These are phyloP conservation scores for Mollisia scopiformis DNA, from an alignment of 2,329 filamentous ascomycete species.

Conservation along the genomic window DNA sequence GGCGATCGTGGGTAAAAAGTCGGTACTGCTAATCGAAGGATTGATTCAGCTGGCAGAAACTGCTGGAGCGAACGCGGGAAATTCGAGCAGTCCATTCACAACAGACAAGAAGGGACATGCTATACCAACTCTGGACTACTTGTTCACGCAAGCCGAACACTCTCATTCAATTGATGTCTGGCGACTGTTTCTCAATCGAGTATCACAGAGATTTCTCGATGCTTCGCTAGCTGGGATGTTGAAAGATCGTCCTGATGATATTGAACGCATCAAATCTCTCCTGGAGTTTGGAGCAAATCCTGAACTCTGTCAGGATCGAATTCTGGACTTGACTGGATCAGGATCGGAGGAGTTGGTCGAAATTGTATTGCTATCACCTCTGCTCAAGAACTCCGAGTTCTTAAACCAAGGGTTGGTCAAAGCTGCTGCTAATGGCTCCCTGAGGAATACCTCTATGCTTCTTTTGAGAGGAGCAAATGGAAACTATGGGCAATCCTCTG, in stretches of 20 bases:
- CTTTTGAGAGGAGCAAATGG: slow-evolving; percentile 5
- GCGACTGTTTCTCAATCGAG: slow-evolving; percentile 1
- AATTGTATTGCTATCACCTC: not conserved
- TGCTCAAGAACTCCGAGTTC: slow-evolving; percentile 2
- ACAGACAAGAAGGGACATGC: not conserved
- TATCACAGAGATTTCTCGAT: slow-evolving; percentile 2
- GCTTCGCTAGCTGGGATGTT: not conserved
- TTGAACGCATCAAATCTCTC: slow-evolving; percentile 1
- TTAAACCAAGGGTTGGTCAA: not conserved
- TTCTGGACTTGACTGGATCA: slow-evolving; percentile 1
- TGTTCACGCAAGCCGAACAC: not conserved
- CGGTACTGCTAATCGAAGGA: not conserved
- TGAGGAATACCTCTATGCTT: slow-evolving; percentile 5
- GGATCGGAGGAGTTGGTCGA: slow-evolving; percentile 2
- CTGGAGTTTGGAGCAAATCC: slow-evolving; percentile 7
- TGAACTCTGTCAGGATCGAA: slow-evolving; percentile 3
- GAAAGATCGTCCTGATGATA: not conserved
- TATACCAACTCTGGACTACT: not conserved
- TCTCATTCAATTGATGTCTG: not conserved
- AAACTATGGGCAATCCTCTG: slow-evolving; percentile 1
- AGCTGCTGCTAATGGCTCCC: not conserved
- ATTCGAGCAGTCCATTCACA: too few species aligned
- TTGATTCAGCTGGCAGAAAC: not conserved
- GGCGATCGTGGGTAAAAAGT: not conserved
- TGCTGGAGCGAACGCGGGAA: not conserved